phyloP scores from a whole-genome alignment of 108 stramenopile species.

The Seminavis robusta region DNA sequence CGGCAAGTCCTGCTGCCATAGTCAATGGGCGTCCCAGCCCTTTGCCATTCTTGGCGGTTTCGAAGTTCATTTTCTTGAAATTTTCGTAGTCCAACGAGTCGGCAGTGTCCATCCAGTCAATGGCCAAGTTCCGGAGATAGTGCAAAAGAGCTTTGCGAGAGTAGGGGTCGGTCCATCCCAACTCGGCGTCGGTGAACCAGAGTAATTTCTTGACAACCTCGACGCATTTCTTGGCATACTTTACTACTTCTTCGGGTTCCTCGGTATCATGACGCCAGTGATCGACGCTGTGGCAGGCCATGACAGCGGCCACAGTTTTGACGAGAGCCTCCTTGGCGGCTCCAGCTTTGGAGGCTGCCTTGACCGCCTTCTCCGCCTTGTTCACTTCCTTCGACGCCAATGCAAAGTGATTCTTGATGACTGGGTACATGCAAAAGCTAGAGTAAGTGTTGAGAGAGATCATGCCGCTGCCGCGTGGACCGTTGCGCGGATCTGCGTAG shows the following conservation, averaged over 20 bases:
- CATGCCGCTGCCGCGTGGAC: not conserved
- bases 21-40: not conserved
- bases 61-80: not conserved
- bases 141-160: slow-evolving; percentile 1
- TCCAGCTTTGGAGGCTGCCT: not conserved
- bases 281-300: slow-evolving; percentile 2
- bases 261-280: slow-evolving; percentile 10
- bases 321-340: not conserved
- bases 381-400: not conserved
- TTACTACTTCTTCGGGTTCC: not conserved
- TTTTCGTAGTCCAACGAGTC: no score
- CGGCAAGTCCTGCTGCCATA: not conserved
- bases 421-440: not conserved
- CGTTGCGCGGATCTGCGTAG: not conserved
- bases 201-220: not conserved
- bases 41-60: not conserved
- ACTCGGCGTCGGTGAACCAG: slow-evolving; percentile 4
- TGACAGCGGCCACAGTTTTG: not conserved
- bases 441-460: slow-evolving; percentile 5
- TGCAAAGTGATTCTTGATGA: not conserved
- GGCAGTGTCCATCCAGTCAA: not conserved
- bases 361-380: not conserved
- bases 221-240: not conserved
- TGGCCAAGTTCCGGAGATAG: not conserved
- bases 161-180: slow-evolving; percentile 4